Evolutionary conservation across 2,329 filamentous ascomycete species (phyloP), one percentile per base, ranked within the genome.

Genomic region (Emmonsiellopsis sp.): DNA sequence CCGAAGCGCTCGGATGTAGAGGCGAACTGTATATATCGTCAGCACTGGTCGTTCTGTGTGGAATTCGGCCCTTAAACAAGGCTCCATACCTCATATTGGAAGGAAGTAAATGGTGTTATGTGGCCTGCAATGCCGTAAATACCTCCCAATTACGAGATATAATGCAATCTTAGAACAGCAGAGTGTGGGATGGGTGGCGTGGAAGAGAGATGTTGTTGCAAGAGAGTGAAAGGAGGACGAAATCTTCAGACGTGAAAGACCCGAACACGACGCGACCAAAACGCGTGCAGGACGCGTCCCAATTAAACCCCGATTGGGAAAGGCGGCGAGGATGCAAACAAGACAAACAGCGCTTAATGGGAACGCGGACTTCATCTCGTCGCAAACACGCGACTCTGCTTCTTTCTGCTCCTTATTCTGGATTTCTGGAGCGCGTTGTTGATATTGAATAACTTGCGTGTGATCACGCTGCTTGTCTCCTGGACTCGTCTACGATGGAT

Each of bases 1-100:
- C 91, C 56, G 85, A 83, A 77, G 87, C 86, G 73, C 84, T 89
- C 62, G 84, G 79, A 70, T 86, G 84, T 57, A 94, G 79, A 68
- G 91, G 90, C 69, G 89, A 94, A 77, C 88, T 94, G 66, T 63
- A 62, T 65, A 66, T 62, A 51, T 67, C 31, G 62, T 62, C 56
- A 61, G 54, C 53, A 50, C 52, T 32, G 15, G 30, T 4, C 7
- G 34, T 40, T 15, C 1, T 34, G 11, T 13, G 31, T 34, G 10
- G 5, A 13, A 11, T 20, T 11, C 13, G 10, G 7, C 13, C 37
- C 26, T 32, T 20, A 11, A 11, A 13, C n/a, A 7, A 38, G 26
- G 9, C 9, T 7, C 7, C 63, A 15, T 61, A 71, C 70, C 68
- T 70, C 68, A 70, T 53, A 7, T 5, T 50, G 26, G 9, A 5